A percentile compares a stretch with the other conserved stretches of the same genome.
These are phyloP conservation scores for Dioszegia aurantiaca DNA, from an alignment of 768 basidiomycete species.

Conservation along the genomic window DNA sequence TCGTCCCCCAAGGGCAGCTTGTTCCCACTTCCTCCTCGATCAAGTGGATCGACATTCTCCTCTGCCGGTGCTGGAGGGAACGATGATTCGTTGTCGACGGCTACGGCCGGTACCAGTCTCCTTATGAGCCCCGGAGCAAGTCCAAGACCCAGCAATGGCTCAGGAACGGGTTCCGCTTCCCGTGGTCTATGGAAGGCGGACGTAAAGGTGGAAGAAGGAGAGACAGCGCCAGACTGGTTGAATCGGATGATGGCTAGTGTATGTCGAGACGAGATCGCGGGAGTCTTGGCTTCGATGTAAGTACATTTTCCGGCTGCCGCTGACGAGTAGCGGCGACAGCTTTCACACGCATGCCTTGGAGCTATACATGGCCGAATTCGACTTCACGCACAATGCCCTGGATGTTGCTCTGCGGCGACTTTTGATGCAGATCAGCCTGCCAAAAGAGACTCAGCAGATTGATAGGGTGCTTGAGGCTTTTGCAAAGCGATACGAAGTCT, in stretches of 20 bases:
- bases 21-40: slow-evolving; percentile 41
- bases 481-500: slow-evolving; percentile 73
- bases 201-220: slow-evolving; percentile 53
- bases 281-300: slow-evolving; percentile 77
- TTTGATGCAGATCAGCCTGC: slow-evolving; percentile 85
- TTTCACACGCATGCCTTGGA: slow-evolving; percentile 69
- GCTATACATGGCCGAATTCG: slow-evolving; percentile 70
- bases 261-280: slow-evolving; percentile 73
- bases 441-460: slow-evolving; percentile 96
- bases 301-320: slow-evolving; percentile 20
- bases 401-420: slow-evolving; percentile 87
- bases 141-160: slow-evolving; percentile 33
- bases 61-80: slow-evolving; percentile 8
- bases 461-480: slow-evolving; percentile 97
- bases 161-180: neutral
- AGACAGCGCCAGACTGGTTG: slow-evolving; percentile 71
- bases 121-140: slow-evolving; percentile 25
- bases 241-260: slow-evolving; percentile 63
- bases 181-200: slow-evolving; percentile 3
- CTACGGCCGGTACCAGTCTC: slow-evolving; percentile 5
- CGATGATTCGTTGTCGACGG: slow-evolving; percentile 17
- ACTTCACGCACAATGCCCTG: slow-evolving; percentile 73
- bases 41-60: slow-evolving; percentile 39
- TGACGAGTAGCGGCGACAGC: slow-evolving; percentile 61
- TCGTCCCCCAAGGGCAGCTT: slow-evolving; percentile 25